These are phyloP conservation scores for Crotalaria pallida DNA, from an alignment of 306 rosid genomes.

Conservation along the genomic window DNA sequence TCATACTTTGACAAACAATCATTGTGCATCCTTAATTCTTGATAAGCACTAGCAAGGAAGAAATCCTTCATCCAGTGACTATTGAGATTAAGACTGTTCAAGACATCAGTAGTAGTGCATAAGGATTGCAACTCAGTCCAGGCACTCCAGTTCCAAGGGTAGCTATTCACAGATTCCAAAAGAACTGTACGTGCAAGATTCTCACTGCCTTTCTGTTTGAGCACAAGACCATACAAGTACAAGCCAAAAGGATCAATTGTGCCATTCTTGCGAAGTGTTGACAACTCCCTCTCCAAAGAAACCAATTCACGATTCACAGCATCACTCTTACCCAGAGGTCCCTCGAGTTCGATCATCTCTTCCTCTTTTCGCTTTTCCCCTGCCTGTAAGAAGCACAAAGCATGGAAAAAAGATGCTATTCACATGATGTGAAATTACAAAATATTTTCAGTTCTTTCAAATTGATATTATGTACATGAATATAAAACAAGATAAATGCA, in stretches of 20 bases:
- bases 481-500: not conserved
- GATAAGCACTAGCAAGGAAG: constrained; percentile 83
- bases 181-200: constrained; percentile 76
- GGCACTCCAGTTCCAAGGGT: constrained; percentile 99
- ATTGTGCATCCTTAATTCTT: constrained; percentile 84
- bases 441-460: not conserved
- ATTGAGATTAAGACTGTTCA: constrained; percentile 75
- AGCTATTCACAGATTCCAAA: constrained; percentile 85
- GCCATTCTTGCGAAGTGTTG: constrained; percentile 69
- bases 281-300: constrained; percentile 81
- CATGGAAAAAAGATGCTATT: not conserved
- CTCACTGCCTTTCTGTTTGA: constrained; percentile 82
- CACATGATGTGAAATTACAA: not conserved
- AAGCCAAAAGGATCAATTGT: constrained; percentile 78
- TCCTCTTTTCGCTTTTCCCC: constrained; percentile 99
- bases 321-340: constrained; percentile 82
- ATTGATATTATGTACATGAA: not conserved
- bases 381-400: constrained; percentile 45
- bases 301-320: constrained; percentile 68
- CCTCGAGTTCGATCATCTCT: constrained; percentile 96
- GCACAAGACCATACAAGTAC: constrained; percentile 85
- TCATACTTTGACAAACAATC: constrained; percentile 74
- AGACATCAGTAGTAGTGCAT: constrained; percentile 60
- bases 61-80: constrained; percentile 98
- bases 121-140: constrained; percentile 91